Percentiles rank a stretch among this genome's conserved stretches.
phyloP scores from a whole-genome alignment of 257 asterid species.

The Solanum tarapatanum region DNA sequence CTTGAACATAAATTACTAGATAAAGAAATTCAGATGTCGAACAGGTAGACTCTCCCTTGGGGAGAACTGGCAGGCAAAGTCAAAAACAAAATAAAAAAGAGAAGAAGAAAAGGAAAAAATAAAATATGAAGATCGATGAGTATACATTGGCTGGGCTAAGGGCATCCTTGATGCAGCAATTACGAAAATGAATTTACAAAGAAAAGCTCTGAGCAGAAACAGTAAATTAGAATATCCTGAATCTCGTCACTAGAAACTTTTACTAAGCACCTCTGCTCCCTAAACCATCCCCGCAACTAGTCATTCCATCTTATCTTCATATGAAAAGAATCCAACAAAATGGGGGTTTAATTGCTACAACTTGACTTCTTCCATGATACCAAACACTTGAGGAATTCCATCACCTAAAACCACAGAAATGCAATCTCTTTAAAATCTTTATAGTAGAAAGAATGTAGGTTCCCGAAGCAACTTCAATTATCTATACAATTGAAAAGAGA shows the following conservation, averaged over 20 bases:
- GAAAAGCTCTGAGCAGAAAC: conserved; percentile 12
- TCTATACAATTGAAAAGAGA: background rate
- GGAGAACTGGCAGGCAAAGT: conserved; percentile 3
- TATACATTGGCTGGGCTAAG: conserved; percentile 11
- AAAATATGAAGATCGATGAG: background rate
- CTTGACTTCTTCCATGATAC: conserved; percentile 56
- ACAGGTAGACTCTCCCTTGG: conserved; percentile 10
- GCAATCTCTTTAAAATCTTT: background rate
- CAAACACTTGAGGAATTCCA: conserved; percentile 73
- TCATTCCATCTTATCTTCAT: conserved; percentile 4
- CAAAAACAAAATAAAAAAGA: background rate
- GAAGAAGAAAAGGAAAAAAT: background rate
- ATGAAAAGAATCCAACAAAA: conserved; percentile 3
- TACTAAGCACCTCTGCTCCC: conserved; percentile 51
- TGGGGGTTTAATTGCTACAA: conserved; percentile 1
- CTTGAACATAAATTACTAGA: background rate
- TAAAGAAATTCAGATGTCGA: background rate
- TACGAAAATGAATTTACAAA: conserved; percentile 5
- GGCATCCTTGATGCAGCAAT: conserved; percentile 45
- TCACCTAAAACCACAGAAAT: conserved; percentile 36
- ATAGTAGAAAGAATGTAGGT: background rate
- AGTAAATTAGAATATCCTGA: background rate
- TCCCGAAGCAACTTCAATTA: background rate
- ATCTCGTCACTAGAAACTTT: conserved; percentile 4
- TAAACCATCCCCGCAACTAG: conserved; percentile 10